Percentiles rank a stretch among this genome's conserved stretches.
These are phyloP conservation scores for Candida andamanensis DNA, from an alignment of 805 yeast species.

Conservation along the genomic window DNA sequence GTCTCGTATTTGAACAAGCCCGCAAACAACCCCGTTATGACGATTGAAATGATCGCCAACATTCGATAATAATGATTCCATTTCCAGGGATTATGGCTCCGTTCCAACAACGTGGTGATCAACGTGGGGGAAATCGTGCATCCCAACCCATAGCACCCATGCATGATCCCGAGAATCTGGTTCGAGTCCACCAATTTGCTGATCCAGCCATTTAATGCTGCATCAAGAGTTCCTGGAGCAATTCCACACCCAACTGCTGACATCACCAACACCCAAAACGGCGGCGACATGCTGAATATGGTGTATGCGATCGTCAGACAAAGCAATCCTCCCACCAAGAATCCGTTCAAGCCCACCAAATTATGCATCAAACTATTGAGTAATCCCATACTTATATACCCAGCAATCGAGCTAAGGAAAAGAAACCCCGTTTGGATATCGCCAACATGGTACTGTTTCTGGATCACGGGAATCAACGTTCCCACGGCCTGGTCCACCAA, in stretches of 20 bases:
- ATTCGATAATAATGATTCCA: slow-evolving; percentile 46
- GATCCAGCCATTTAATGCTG: slow-evolving; percentile 50
- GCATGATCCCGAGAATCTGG: slow-evolving; percentile 47
- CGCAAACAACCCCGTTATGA: slow-evolving; percentile 19
- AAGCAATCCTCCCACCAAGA: slow-evolving; percentile 28
- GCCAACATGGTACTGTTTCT: slow-evolving; percentile 42
- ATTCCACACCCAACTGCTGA: slow-evolving; percentile 44
- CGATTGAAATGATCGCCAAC: too few species aligned
- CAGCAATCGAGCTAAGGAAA: slow-evolving; percentile 48
- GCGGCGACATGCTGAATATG: slow-evolving; percentile 36
- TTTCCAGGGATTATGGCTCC: slow-evolving; percentile 32
- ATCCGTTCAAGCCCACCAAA: slow-evolving; percentile 45
- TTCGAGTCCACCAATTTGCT: slow-evolving; percentile 44
- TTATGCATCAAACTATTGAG: slow-evolving; percentile 39
- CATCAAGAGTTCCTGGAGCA: slow-evolving; percentile 54
- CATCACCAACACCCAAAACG: slow-evolving; percentile 34
- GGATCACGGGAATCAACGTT: slow-evolving; percentile 49
- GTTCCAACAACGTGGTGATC: slow-evolving; percentile 36
- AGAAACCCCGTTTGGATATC: slow-evolving; percentile 46
- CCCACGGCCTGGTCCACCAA: slow-evolving; percentile 60
- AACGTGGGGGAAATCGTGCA: slow-evolving; percentile 48
- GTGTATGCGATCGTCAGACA: slow-evolving; percentile 35
- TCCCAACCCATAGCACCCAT: slow-evolving; percentile 51
- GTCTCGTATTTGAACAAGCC: slow-evolving; percentile 39
- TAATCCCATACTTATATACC: slow-evolving; percentile 52